Evolutionary conservation across 257 asterid species (phyloP).

Genomic region (Solanum corneliomulleri): DNA sequence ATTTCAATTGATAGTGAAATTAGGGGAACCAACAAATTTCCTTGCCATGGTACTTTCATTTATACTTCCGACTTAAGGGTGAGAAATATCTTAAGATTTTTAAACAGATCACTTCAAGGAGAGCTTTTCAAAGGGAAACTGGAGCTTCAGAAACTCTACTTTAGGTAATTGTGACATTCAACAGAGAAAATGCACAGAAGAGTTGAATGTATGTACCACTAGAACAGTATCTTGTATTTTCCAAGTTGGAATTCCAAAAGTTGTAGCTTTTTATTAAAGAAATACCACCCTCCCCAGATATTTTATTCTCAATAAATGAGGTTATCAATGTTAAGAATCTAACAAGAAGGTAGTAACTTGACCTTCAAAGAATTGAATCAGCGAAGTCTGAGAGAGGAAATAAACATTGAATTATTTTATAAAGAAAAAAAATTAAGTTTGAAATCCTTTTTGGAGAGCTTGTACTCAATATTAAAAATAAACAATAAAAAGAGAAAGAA

Average conservation of each 20-base stretch:
- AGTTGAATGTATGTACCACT: background rate
- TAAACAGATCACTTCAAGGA: background rate
- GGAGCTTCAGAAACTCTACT: background rate
- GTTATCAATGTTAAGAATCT: background rate
- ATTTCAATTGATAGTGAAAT: background rate
- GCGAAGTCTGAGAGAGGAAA: background rate
- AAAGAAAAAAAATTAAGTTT: background rate
- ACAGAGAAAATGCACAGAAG: background rate
- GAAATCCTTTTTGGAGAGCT: background rate
- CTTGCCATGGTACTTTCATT: background rate
- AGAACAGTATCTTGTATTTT: background rate
- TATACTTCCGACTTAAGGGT: background rate
- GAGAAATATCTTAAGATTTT: background rate
- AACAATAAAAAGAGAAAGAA: background rate
- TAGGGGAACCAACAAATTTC: background rate
- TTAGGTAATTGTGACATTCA: background rate
- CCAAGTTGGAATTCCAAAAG: background rate
- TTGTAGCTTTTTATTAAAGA: background rate
- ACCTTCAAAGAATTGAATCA: background rate
- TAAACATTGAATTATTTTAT: background rate
- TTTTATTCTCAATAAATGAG: background rate
- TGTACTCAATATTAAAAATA: background rate
- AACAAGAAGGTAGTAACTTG: background rate
- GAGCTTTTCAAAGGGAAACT: background rate
- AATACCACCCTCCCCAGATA: no score